Conservation (phyloP, 352 stramenopile genomes). For the Pythium vanterpoolii region DNA sequence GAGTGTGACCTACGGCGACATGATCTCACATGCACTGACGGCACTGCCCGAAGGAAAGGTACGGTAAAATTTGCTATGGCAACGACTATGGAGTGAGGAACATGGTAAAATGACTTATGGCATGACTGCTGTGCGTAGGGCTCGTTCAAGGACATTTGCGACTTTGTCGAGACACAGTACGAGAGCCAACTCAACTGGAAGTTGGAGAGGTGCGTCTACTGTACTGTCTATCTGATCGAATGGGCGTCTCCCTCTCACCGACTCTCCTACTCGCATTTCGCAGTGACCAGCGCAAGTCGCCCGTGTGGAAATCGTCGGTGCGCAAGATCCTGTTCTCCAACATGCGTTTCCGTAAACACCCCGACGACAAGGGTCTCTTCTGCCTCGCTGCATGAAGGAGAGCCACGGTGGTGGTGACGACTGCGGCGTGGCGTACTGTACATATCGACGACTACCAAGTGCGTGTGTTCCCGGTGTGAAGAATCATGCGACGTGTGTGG, state of each 20-base stretch:
- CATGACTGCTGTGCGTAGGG: slow-evolving; percentile 50
- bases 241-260: background rate
- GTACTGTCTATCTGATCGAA: background rate
- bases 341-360: slow-evolving; percentile 77
- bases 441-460: background rate
- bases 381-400: slow-evolving; percentile 53
- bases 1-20: slow-evolving; percentile 85
- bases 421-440: background rate
- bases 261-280: background rate
- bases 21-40: slow-evolving; percentile 83
- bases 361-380: slow-evolving; percentile 68
- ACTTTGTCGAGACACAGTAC: slow-evolving; percentile 86
- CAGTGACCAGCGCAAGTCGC: slow-evolving; percentile 79
- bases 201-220: slow-evolving; percentile 56
- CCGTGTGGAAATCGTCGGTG: slow-evolving; percentile 88
- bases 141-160: slow-evolving; percentile 88
- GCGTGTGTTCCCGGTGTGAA: background rate
- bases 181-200: slow-evolving; percentile 90
- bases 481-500: background rate
- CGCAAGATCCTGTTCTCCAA: slow-evolving; percentile 90
- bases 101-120: too few species aligned
- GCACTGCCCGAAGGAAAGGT: slow-evolving; percentile 67
- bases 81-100: background rate
- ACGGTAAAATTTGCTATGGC: slow-evolving; percentile 17
- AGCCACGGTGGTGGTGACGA: background rate